Evolutionary conservation across 2,329 filamentous ascomycete species (phyloP).

Genomic region (Chaetomium olivaceum): DNA sequence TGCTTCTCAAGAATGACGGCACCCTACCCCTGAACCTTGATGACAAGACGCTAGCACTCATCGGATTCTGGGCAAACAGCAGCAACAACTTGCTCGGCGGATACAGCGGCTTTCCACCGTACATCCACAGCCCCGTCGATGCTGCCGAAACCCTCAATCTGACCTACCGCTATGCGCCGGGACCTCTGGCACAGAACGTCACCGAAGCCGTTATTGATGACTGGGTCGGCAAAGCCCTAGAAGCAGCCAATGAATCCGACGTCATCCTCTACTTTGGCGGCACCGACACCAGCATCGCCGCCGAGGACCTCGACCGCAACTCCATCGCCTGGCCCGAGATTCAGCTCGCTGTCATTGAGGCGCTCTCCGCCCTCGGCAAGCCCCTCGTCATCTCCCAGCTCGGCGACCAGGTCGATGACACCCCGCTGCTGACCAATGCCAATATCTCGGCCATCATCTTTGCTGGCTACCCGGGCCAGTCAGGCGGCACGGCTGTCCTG

Average conservation of each 20-base stretch:
- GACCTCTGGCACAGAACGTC: constrained; percentile 34
- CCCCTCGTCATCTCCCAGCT: constrained; percentile 53
- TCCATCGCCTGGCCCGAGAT: constrained; percentile 53
- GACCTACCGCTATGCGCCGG: constrained; percentile 33
- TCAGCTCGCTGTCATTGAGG: constrained; percentile 52
- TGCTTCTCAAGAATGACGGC: constrained; percentile 56
- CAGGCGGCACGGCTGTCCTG: constrained; percentile 56
- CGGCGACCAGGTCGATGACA: constrained; percentile 54
- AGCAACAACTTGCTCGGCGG: constrained; percentile 50
- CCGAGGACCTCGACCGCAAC: constrained; percentile 54
- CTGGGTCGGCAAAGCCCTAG: constrained; percentile 40
- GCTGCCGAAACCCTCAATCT: constrained; percentile 48
- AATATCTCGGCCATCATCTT: constrained; percentile 56
- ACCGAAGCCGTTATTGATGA: constrained; percentile 28
- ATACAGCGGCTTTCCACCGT: constrained; percentile 56
- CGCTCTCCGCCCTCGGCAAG: constrained; percentile 47
- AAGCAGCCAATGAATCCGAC: constrained; percentile 48
- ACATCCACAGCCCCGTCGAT: constrained; percentile 49
- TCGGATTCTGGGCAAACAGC: constrained; percentile 55
- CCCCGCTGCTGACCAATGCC: constrained; percentile 48
- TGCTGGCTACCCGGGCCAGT: constrained; percentile 61
- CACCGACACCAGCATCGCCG: constrained; percentile 53
- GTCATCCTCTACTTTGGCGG: constrained; percentile 58
- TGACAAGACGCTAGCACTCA: constrained; percentile 50
- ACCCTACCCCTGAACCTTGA: constrained; percentile 45